These are phyloP conservation scores for Porphyridium purpureum DNA, from an alignment of 23 red algal genomes.

Conservation along the genomic window DNA sequence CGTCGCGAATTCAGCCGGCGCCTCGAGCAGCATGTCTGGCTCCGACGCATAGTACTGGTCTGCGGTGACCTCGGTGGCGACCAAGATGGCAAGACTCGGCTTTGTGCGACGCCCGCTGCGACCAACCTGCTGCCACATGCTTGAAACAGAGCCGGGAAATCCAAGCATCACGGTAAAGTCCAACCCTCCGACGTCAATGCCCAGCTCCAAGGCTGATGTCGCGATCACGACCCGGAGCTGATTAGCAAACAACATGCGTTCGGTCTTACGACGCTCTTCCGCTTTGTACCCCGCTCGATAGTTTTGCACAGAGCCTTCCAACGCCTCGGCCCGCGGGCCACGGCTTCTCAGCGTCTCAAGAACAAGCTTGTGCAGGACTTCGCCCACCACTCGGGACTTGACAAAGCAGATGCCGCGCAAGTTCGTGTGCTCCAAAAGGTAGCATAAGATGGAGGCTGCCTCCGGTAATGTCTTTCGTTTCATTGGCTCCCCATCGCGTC, in stretches of 20 bases:
- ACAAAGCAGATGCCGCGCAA: not conserved
- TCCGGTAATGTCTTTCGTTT: not conserved
- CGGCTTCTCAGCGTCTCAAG: not conserved
- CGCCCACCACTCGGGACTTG: not conserved
- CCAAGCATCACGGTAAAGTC: not conserved
- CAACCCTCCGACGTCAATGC: not conserved
- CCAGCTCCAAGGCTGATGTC: not conserved
- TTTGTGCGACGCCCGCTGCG: not conserved
- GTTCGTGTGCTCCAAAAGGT: not conserved
- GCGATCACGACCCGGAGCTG: not conserved
- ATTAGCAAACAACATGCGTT: not conserved
- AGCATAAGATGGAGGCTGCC: not conserved
- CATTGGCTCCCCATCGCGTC: not conserved
- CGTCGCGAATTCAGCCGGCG: not conserved
- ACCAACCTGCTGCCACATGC: not conserved
- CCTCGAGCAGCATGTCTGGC: not conserved
- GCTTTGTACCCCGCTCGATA: not conserved
- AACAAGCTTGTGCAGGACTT: not conserved
- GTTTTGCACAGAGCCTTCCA: not conserved
- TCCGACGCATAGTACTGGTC: not conserved
- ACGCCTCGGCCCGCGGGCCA: not conserved
- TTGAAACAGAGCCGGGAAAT: not conserved
- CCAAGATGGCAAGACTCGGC: not conserved
- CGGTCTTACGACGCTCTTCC: not conserved
- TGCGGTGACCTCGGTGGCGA: not conserved